Evolutionary conservation across 2,329 filamentous ascomycete genomes (phyloP), one percentile per base, ranked within the genome.

Genomic region (Cercospora sp.): DNA sequence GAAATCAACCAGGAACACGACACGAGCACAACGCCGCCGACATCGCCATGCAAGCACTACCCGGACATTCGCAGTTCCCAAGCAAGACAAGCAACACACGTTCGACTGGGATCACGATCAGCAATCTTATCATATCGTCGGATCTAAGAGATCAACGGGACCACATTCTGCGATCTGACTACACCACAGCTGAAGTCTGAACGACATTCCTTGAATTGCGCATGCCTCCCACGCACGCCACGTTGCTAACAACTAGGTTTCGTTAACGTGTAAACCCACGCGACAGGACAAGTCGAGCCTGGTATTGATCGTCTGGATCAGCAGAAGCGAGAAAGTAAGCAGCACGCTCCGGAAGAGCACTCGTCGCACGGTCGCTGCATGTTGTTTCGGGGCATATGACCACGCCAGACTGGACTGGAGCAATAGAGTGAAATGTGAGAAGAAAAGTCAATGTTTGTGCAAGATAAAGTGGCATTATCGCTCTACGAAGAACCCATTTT

Each of bases 111-210:
- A 26, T 51, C 45, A 6, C 20, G 45, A 51, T 51, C 45, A 51
- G 45, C 45, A 51, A 51, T 51, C 45, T 36, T 18, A 60, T 60
- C 57, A 36, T 60, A 60, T 60, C 57, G n/a, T 60, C 57, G 57
- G 57, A 60, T 59, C 57, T 59, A 39, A 2, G 33, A 59, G 57
- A 59, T 60, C 31, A 31, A 36, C 57, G 57, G 57, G 28, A 36
- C 30, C 57, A 60, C 18, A 28, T 60, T n/a, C 31, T 33, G 26
- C 30, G 9, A 20, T 5, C 57, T 26, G 57, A 60, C 33, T 18
- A 20, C 30, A 60, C 33, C 13, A 3, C n/a, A 8, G 28, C 28
- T 20, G n/a, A 36, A 20, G n/a, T 59, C 4, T 36, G 57, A 48
- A 48, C n/a, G 42, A 20, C 42, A 23, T 20, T 20, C n/a, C n/a